Conservation (phyloP, 345 rosid genomes). For the Pugionium dolabratum region DNA sequence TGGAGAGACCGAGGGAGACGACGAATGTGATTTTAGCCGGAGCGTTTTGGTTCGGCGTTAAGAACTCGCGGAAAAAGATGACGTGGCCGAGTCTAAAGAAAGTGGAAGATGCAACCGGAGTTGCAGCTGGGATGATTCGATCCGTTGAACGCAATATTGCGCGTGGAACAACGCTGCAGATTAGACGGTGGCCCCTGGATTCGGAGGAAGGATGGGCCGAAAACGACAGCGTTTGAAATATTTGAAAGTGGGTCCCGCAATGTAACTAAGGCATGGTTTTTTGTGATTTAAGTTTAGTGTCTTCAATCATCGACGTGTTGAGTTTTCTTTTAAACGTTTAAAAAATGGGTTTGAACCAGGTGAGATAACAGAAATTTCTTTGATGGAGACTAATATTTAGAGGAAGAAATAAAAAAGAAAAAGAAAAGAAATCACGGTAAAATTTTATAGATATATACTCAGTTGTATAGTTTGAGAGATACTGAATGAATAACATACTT, state of each 20-base stretch:
- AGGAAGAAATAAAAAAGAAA: too few species aligned
- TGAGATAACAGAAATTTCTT: conserved; percentile 11
- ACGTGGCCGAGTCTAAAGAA: conserved; percentile 29
- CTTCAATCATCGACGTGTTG: conserved; percentile 11
- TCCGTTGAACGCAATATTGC: conserved; percentile 31
- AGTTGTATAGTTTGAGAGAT: too few species aligned
- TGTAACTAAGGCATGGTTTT: not conserved
- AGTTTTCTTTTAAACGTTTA: conserved; percentile 20
- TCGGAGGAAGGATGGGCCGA: conserved; percentile 42
- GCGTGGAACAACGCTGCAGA: conserved; percentile 25
- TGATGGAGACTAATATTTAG: not conserved
- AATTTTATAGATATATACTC: too few species aligned
- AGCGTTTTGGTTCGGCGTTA: conserved; percentile 43
- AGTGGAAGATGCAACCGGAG: conserved; percentile 35
- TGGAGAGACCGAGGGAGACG: conserved; percentile 23
- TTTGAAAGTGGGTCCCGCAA: conserved; percentile 7
- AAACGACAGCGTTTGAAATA: conserved; percentile 25
- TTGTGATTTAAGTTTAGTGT: not conserved
- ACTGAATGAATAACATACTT: too few species aligned
- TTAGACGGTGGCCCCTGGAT: conserved; percentile 33
- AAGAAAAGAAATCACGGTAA: too few species aligned
- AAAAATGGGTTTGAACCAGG: not conserved
- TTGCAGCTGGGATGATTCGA: conserved; percentile 26
- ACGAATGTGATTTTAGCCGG: conserved; percentile 29
- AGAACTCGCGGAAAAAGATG: conserved; percentile 3